These are phyloP conservation scores for Papilionanthe hybrid DNA, from an alignment of 116 monocot species.

Conservation along the genomic window DNA sequence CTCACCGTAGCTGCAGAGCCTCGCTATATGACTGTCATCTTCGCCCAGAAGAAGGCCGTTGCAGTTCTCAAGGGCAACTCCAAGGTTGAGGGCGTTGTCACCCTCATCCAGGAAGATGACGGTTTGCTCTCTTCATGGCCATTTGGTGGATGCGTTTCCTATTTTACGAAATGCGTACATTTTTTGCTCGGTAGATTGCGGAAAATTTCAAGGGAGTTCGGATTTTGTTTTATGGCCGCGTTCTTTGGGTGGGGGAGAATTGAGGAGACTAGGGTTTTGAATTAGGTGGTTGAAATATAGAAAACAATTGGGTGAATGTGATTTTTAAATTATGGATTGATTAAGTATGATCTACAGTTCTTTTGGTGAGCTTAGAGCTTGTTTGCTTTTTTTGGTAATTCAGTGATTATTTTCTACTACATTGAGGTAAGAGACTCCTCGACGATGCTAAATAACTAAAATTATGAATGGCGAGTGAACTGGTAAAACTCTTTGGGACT, in stretches of 20 bases:
- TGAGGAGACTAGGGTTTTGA: background rate
- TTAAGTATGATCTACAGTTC: background rate
- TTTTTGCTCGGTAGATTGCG: background rate
- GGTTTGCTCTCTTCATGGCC: background rate
- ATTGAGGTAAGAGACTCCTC: background rate
- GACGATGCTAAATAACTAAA: background rate
- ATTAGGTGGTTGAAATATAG: background rate
- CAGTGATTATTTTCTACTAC: background rate
- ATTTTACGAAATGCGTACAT: background rate
- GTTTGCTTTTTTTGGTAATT: background rate
- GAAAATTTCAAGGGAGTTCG: background rate
- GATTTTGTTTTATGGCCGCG: background rate
- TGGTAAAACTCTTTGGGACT: background rate
- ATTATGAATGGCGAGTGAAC: background rate
- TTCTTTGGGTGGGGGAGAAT: background rate
- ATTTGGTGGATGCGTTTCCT: background rate
- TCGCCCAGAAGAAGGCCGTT: constrained; percentile 73
- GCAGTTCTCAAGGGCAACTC: constrained; percentile 87
- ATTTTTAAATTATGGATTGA: background rate
- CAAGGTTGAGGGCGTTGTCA: constrained; percentile 78
- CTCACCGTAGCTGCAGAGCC: constrained; percentile 8
- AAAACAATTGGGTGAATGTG: background rate
- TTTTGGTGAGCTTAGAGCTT: background rate
- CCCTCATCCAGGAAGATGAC: constrained; percentile 43
- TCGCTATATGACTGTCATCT: constrained; percentile 34